These are phyloP conservation scores for Cladosporium sp. DNA, from an alignment of 2,329 filamentous ascomycete species.

Conservation along the genomic window DNA sequence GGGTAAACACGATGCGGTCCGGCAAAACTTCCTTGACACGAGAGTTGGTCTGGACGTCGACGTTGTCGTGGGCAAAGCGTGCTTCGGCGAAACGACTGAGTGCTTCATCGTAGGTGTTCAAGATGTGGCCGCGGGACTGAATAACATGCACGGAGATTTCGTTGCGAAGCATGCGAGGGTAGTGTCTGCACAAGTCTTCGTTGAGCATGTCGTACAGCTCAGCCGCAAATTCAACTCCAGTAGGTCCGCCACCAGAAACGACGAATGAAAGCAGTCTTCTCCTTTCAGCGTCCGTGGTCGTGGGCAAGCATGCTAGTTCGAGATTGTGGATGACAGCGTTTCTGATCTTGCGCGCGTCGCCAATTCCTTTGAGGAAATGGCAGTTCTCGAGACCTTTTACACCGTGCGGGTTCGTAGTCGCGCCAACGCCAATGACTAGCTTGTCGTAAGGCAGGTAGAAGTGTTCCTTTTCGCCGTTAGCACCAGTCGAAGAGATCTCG, in stretches of 20 bases:
- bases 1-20: slow-evolving; percentile 83
- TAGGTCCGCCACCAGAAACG: slow-evolving; percentile 90
- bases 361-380: slow-evolving; percentile 91
- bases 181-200: slow-evolving; percentile 78
- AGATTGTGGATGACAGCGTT: slow-evolving; percentile 85
- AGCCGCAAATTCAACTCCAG: slow-evolving; percentile 94
- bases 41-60: slow-evolving; percentile 87
- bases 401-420: slow-evolving; percentile 87
- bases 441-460: slow-evolving; percentile 99
- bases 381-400: slow-evolving; percentile 92
- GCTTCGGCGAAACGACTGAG: slow-evolving; percentile 88
- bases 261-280: slow-evolving; percentile 87
- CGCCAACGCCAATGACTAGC: slow-evolving; percentile 85
- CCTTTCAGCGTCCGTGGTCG: slow-evolving; percentile 81
- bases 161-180: slow-evolving; percentile 86
- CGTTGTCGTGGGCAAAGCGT: slow-evolving; percentile 81
- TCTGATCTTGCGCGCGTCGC: slow-evolving; percentile 81
- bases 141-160: slow-evolving; percentile 97
- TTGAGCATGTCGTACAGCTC: slow-evolving; percentile 95
- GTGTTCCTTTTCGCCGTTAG: slow-evolving; percentile 62
- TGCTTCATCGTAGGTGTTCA: slow-evolving; percentile 97
- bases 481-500: slow-evolving; percentile 70
- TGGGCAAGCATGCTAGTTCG: slow-evolving; percentile 86
- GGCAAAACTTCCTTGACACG: slow-evolving; percentile 80
- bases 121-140: slow-evolving; percentile 86